Conservation (phyloP, 2,329 filamentous ascomycete species). For the Trichoderma atrobrunneum region DNA sequence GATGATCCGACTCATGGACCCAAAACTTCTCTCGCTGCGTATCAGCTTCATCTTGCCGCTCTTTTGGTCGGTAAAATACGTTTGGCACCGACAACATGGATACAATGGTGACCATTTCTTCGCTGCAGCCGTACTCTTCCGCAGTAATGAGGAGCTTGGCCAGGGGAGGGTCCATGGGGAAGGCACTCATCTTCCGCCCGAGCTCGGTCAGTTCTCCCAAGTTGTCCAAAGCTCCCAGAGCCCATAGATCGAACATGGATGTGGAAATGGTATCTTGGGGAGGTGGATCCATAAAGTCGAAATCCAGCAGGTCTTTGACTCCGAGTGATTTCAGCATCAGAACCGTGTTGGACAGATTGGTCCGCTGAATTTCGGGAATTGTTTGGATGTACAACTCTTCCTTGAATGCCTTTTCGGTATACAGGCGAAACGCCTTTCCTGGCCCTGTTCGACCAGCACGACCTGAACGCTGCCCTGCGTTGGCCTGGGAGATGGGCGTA, state of each 20-base stretch:
- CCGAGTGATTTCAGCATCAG: constrained; percentile 91
- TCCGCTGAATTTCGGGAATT: constrained; percentile 95
- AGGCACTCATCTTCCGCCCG: constrained; percentile 90
- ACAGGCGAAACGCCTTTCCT: constrained; percentile 91
- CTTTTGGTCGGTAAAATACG: constrained; percentile 95
- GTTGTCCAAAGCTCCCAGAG: constrained; percentile 88
- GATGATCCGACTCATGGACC: constrained; percentile 93
- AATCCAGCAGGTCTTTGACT: constrained; percentile 90
- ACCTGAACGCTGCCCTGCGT: constrained; percentile 88
- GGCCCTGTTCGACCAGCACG: constrained; percentile 92
- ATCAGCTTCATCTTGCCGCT: constrained; percentile 94
- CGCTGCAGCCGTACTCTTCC: constrained; percentile 85
- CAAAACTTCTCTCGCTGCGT: constrained; percentile 96
- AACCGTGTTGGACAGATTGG: constrained; percentile 92
- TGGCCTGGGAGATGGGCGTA: constrained; percentile 95
- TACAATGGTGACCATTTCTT: constrained; percentile 98
- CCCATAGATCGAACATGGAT: constrained; percentile 96
- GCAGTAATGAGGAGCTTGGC: constrained; percentile 93
- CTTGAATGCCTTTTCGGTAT: constrained; percentile 89
- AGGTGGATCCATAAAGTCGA: constrained; percentile 98
- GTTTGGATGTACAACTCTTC: constrained; percentile 96
- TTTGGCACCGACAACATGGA: constrained; percentile 96
- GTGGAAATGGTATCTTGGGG: constrained; percentile 98
- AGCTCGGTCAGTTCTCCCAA: constrained; percentile 86
- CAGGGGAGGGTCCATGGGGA: constrained; percentile 95